Evolutionary conservation across 495 filamentous ascomycete genomes (phyloP).

Genomic region (Talaromyces nanjingensis): DNA sequence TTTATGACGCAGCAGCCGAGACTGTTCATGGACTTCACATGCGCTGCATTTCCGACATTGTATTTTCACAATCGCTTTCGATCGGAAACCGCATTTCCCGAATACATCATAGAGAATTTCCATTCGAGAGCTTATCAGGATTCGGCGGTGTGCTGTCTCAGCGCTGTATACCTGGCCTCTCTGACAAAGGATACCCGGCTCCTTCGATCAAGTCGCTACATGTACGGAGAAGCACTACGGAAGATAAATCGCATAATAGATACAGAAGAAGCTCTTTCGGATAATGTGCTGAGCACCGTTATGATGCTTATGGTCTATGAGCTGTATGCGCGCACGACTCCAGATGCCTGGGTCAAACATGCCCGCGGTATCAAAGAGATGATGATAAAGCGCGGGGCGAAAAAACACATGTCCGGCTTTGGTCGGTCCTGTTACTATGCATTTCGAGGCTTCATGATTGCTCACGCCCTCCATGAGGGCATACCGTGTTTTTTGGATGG

Average conservation of each 20-base stretch:
- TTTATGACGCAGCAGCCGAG: slow-evolving; percentile 20
- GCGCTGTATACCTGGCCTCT: slow-evolving; percentile 19
- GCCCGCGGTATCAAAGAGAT: slow-evolving; percentile 28
- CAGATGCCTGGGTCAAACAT: slow-evolving; percentile 29
- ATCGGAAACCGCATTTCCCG: slow-evolving; percentile 20
- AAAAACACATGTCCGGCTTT: slow-evolving; percentile 24
- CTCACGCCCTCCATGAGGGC: slow-evolving; percentile 19
- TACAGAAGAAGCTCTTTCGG: slow-evolving; percentile 19
- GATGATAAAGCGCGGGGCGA: slow-evolving; percentile 26
- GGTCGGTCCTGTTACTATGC: slow-evolving; percentile 26
- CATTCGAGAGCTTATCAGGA: slow-evolving; percentile 15
- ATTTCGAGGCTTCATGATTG: slow-evolving; percentile 26
- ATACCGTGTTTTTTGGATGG: slow-evolving; percentile 26
- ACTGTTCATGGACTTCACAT: slow-evolving; percentile 21
- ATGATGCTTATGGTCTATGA: slow-evolving; percentile 30
- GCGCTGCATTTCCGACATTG: slow-evolving; percentile 20
- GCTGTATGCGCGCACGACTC: slow-evolving; percentile 24
- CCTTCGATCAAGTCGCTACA: slow-evolving; percentile 13
- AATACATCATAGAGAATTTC: slow-evolving; percentile 25
- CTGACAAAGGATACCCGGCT: slow-evolving; percentile 17
- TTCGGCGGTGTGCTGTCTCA: slow-evolving; percentile 23
- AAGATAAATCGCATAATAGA: slow-evolving; percentile 14
- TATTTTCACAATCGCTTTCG: slow-evolving; percentile 21
- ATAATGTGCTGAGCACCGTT: slow-evolving; percentile 21
- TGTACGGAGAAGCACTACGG: slow-evolving; percentile 20